Percentiles rank a stretch among this genome's conserved stretches.
These are phyloP conservation scores for Yarrowia keelungensis DNA, from an alignment of 805 yeast genomes.

Conservation along the genomic window DNA sequence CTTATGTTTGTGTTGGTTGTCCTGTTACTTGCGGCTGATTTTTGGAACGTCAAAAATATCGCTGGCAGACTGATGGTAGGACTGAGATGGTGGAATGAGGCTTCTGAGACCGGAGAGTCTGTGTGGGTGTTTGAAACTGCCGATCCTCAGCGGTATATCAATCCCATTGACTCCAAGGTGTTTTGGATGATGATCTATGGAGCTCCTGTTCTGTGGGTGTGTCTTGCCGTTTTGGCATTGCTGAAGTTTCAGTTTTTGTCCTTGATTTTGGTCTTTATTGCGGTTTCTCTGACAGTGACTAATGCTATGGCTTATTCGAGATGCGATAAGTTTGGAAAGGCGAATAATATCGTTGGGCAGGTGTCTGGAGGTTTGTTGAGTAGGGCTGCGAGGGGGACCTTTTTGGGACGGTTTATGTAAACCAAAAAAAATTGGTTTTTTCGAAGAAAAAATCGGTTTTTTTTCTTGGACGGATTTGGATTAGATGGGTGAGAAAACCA, in stretches of 20 bases:
- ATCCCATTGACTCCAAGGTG: conserved; percentile 88
- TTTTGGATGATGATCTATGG: conserved; percentile 84
- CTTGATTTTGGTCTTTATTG: conserved; percentile 60
- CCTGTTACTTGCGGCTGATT: conserved; percentile 82
- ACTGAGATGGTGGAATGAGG: conserved; percentile 94
- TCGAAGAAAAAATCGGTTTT: too few species aligned
- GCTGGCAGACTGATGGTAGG: conserved; percentile 91
- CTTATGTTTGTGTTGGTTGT: conserved; percentile 80
- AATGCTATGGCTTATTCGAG: conserved; percentile 90
- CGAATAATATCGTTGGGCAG: conserved; percentile 64
- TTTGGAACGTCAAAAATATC: conserved; percentile 92
- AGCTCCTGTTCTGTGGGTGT: conserved; percentile 77
- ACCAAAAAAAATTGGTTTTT: too few species aligned
- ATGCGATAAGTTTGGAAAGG: conserved; percentile 91
- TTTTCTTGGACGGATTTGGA: too few species aligned
- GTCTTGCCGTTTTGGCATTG: conserved; percentile 77
- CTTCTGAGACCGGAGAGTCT: conserved; percentile 66
- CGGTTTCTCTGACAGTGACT: conserved; percentile 73
- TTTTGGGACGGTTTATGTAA: conserved; percentile 14
- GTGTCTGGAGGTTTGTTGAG: conserved; percentile 44
- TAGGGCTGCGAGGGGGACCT: conserved; percentile 22
- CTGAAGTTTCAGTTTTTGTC: conserved; percentile 75
- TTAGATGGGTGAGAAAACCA: too few species aligned
- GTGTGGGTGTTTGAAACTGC: conserved; percentile 91
- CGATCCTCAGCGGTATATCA: conserved; percentile 67